Conservation (phyloP, 2,329 filamentous ascomycete genomes). For the Diatrype stigma region DNA sequence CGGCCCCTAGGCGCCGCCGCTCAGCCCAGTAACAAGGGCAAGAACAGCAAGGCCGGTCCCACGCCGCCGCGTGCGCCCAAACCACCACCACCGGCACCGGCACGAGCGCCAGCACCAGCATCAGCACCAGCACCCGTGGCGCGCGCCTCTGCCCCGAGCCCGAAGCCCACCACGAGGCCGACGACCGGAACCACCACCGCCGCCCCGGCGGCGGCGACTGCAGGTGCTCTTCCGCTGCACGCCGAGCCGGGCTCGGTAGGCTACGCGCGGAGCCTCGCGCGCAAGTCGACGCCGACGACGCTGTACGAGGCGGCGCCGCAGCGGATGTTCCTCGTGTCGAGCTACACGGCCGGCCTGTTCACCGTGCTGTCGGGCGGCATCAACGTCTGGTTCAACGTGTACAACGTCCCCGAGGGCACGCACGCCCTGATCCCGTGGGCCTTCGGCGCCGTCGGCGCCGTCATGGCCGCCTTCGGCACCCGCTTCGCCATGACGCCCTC, state of each 20-base stretch:
- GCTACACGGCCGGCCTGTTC: slow-evolving; percentile 52
- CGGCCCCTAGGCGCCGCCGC: not conserved
- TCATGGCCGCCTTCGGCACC: slow-evolving; percentile 57
- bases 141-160: too few species aligned
- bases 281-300: slow-evolving; percentile 50
- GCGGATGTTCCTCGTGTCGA: slow-evolving; percentile 56
- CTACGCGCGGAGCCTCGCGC: slow-evolving; percentile 54
- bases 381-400: slow-evolving; percentile 47
- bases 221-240: too few species aligned
- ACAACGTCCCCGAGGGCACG: slow-evolving; percentile 47
- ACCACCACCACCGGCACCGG: too few species aligned
- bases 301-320: slow-evolving; percentile 65
- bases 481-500: slow-evolving; percentile 55
- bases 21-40: too few species aligned
- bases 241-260: too few species aligned
- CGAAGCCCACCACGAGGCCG: too few species aligned
- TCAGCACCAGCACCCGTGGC: too few species aligned
- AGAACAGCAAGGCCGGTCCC: too few species aligned
- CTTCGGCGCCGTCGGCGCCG: slow-evolving; percentile 54
- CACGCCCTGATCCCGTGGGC: slow-evolving; percentile 53
- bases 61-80: too few species aligned
- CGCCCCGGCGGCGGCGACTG: too few species aligned
- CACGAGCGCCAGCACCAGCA: too few species aligned
- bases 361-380: slow-evolving; percentile 48
- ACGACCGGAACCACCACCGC: too few species aligned